Base-by-base conservation (phyloP, 2,329 filamentous ascomycete genomes). In the Orbilia javanica region DNA sequence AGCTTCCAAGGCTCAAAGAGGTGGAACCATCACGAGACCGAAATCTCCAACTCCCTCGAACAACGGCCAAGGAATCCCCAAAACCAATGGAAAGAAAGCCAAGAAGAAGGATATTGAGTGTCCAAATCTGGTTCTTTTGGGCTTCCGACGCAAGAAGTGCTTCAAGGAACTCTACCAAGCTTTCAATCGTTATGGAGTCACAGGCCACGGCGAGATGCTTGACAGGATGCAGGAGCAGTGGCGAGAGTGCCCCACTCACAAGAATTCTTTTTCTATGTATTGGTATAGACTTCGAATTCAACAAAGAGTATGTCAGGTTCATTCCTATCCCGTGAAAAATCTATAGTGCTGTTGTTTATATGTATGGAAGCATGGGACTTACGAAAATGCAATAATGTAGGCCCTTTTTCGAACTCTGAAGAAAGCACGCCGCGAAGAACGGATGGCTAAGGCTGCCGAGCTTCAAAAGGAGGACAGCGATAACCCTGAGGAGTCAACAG, bases 121-220 rank as follows among this genome's bases (percentile, higher is more conserved):
- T 18, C 48, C 65, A 22, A 76, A 65, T 20, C 25, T 76, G 4
- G 25, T 76, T 8, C 55, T 76, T 6, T 22, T 69, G 22, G 71
- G 71, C 1, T 69, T 69, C 27, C 64, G 60, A 22, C 34, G 53
- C 8, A 57, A 57, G 6, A 20, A 22, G 4, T 55, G n/a, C 3
- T 76, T 65, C 20, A 65, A 60, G 18, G 36, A 55, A 10, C 25
- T 76, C 15, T 64, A 69, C 57, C 69, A 70, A 25, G 22, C 18
- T 1, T 76, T 69, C 29, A 4, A 36, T 4, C 53, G 65, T 1
- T 39, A 63, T 13, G 72, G 55, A 11, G 36, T 65, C 50, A 70
- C 46, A 8, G 65, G 70, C 18, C 65, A 62, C 18, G 15, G 18
- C 5, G 18, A 48, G 11, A 69, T 76, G 1, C 8, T 18, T 4